Conservation (phyloP, 805 yeast genomes). For the Starmerella gropengiesseri region DNA sequence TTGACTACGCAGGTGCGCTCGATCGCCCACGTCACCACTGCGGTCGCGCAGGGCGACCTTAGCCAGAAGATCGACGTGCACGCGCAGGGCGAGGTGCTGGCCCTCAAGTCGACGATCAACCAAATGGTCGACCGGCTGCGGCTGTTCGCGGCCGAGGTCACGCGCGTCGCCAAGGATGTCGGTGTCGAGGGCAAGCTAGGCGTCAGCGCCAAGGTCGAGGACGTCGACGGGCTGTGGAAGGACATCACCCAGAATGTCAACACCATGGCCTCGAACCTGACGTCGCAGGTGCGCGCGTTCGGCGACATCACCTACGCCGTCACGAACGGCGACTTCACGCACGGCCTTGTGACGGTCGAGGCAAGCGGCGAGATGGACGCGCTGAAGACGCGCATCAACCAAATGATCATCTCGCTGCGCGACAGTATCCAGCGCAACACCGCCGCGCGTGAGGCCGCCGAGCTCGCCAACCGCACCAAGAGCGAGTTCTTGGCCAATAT, state of each 20-base stretch:
- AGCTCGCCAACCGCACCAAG: conserved; percentile 76
- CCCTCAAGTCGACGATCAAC: conserved; percentile 74
- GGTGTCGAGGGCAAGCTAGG: conserved; percentile 91
- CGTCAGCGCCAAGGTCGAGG: conserved; percentile 81
- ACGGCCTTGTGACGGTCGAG: conserved; percentile 73
- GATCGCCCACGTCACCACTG: conserved; percentile 82
- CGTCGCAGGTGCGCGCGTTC: conserved; percentile 86
- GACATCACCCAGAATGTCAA: conserved; percentile 85
- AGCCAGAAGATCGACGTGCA: conserved; percentile 78
- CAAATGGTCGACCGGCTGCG: conserved; percentile 89
- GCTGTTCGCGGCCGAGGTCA: conserved; percentile 77
- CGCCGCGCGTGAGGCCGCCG: conserved; percentile 91
- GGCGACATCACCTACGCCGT: conserved; percentile 92
- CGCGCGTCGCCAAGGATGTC: conserved; percentile 83
- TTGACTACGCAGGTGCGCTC: conserved; percentile 80
- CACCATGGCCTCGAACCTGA: conserved; percentile 87
- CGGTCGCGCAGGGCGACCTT: conserved; percentile 83
- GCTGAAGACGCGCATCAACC: conserved; percentile 47
- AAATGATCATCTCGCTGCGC: conserved; percentile 75
- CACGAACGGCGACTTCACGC: conserved; percentile 84
- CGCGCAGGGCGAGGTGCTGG: conserved; percentile 83
- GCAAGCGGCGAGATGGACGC: conserved; percentile 82
- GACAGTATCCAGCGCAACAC: conserved; percentile 86
- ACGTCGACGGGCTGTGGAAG: conserved; percentile 86
- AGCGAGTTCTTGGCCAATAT: conserved; percentile 84